A percentile compares a stretch with the other conserved stretches of the same genome.
Evolutionary conservation across 495 filamentous ascomycete species (phyloP).

Genomic region (Talaromyces ruber): DNA sequence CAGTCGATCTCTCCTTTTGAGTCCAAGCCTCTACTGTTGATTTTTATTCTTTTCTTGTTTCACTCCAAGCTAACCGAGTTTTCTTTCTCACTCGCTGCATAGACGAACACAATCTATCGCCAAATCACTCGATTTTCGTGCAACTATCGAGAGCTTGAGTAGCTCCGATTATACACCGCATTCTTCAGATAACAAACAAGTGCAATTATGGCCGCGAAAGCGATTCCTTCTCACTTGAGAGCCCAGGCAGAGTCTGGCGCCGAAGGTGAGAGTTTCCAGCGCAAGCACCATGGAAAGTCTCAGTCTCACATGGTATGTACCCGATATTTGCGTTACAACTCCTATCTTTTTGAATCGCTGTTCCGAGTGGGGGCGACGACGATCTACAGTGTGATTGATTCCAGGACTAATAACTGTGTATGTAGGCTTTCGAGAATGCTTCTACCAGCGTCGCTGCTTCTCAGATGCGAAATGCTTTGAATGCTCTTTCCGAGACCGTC

Average conservation of each 20-base stretch:
- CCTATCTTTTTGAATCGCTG: not conserved
- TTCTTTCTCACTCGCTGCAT: not conserved
- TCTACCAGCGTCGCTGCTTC: slow-evolving; percentile 95
- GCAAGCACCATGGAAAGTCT: slow-evolving; percentile 87
- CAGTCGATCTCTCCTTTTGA: not conserved
- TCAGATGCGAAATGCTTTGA: slow-evolving; percentile 98
- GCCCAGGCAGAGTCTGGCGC: slow-evolving; percentile 37
- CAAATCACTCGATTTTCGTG: not conserved
- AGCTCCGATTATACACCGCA: not conserved
- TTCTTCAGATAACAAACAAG: slow-evolving; percentile 13
- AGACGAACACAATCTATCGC: not conserved
- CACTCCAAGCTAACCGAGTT: not conserved
- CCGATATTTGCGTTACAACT: not conserved
- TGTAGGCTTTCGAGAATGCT: slow-evolving; percentile 95
- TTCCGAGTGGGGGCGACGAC: not conserved
- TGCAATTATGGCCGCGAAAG: slow-evolving; percentile 58
- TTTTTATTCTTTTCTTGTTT: not conserved
- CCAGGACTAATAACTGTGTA: slow-evolving; percentile 14
- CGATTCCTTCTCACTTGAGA: slow-evolving; percentile 76
- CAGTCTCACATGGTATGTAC: slow-evolving; percentile 90
- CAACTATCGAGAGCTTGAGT: not conserved
- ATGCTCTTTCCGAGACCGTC: slow-evolving; percentile 83
- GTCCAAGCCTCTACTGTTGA: not conserved
- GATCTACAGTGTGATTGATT: not conserved
- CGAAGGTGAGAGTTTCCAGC: slow-evolving; percentile 47